A percentile compares a stretch with the other conserved stretches of the same genome.
These are phyloP conservation scores for Paecilomyces sp. DNA, from an alignment of 2,329 filamentous ascomycete genomes.

Conservation along the genomic window DNA sequence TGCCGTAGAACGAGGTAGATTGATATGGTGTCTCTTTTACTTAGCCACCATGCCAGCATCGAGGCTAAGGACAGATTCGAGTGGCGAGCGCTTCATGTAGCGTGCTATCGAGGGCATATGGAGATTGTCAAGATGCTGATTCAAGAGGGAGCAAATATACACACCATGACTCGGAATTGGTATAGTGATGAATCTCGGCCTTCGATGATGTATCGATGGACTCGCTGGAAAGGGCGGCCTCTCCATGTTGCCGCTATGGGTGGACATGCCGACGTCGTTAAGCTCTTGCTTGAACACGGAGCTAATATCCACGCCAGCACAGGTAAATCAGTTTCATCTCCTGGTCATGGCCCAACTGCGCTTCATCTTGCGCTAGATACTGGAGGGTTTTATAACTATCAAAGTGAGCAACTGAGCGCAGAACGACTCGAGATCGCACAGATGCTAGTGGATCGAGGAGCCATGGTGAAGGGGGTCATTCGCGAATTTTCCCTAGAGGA, in stretches of 20 bases:
- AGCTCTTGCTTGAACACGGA: background rate
- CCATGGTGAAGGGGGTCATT: conserved; percentile 1
- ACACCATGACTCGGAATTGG: background rate
- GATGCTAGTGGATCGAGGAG: conserved; percentile 1
- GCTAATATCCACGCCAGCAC: background rate
- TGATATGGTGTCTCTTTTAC: background rate
- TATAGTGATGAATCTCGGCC: background rate
- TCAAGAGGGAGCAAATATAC: background rate
- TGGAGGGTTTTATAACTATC: background rate
- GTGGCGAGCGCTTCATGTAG: background rate
- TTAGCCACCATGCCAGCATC: background rate
- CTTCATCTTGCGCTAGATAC: background rate
- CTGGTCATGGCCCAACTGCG: background rate
- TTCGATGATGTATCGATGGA: background rate
- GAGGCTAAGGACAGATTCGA: background rate
- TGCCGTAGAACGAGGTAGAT: background rate
- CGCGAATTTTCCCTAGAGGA: background rate
- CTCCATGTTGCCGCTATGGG: background rate
- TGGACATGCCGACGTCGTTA: background rate
- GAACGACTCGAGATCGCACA: conserved; percentile 1
- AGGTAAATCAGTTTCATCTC: background rate
- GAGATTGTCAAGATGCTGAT: background rate
- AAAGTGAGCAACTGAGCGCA: background rate
- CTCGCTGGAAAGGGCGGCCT: background rate
- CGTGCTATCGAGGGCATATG: background rate